Evolutionary conservation across 257 asterid species (phyloP).

Genomic region (Solanum ahanhuiri): DNA sequence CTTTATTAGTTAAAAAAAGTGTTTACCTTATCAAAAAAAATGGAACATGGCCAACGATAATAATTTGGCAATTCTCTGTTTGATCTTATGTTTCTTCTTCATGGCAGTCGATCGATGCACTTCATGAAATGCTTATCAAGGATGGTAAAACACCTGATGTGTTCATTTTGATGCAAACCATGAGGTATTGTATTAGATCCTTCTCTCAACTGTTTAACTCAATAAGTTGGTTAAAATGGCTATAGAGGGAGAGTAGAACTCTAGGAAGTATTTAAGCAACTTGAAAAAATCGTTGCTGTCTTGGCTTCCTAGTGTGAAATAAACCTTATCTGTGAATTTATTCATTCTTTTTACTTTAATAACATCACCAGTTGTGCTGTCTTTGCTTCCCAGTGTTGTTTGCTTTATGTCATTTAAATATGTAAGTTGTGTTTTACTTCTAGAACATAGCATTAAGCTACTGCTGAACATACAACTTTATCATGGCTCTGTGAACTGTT

Average conservation of each 20-base stretch:
- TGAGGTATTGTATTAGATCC: constrained; percentile 45
- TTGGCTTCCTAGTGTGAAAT: neutral
- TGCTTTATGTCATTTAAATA: neutral
- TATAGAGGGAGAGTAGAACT: neutral
- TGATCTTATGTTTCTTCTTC: constrained; percentile 9
- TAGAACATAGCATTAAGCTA: neutral
- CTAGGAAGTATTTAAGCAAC: neutral
- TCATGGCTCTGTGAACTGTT: neutral
- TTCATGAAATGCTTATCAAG: constrained; percentile 60
- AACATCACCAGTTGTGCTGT: neutral
- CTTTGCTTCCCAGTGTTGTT: neutral
- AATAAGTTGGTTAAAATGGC: neutral
- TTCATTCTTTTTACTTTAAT: neutral
- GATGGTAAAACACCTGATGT: constrained; percentile 67
- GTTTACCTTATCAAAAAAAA: neutral
- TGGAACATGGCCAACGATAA: neutral
- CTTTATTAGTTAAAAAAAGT: neutral
- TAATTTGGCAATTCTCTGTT: neutral
- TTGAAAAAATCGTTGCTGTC: neutral
- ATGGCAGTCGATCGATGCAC: constrained; percentile 69
- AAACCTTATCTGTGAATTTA: neutral
- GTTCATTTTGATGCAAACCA: constrained; percentile 53
- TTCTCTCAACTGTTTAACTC: neutral
- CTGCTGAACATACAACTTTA: neutral
- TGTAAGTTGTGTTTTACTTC: neutral